Base-by-base conservation (phyloP, 495 filamentous ascomycete species). In the Trichoderma reesei region DNA sequence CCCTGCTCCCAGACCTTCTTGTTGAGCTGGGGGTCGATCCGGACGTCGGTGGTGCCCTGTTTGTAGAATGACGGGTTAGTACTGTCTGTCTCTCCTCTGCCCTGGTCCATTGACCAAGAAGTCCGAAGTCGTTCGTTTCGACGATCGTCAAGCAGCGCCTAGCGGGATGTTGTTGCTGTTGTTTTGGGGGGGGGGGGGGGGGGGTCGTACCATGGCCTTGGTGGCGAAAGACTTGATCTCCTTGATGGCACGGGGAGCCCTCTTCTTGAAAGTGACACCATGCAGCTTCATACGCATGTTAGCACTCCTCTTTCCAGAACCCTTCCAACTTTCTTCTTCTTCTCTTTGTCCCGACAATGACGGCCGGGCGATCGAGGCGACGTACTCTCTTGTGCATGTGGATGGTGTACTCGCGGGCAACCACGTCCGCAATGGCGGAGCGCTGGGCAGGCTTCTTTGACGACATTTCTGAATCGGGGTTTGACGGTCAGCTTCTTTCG, bases 1-100 rank as follows among this genome's bases (percentile, higher is more conserved):
- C 94, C 94, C 75, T 89, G 84, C 80, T 99, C 95, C 94, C 94
- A 99, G 80, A 99, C 93, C 85, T 99, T 97, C 89, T 99, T 99
- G 87, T 99, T 99, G 69, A 99, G 83, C 78, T 90, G 89, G 68
- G 94, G 94, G 83, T 98, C 94, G 75, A 99, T 79, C 69, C 94
- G 94, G 82, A 99, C 94, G 77, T 99, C 94, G 74, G 86, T 81
- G 79, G 94, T 99, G 76, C 94, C 94, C 94, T 98, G 68, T 61
- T 26, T 70, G 41, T 59, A 60, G 61, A 64, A 63, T 60, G 26
- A 26, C 26, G 54, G n/a, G 41, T 63, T 63, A 63, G 61, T 41
- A 41, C 8, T 31, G 38, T 11, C 38, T 39, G 38, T 39, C 6
- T 39, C 38, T 39, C 11, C 38, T 26, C 26, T 1, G 0, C 26